These are phyloP conservation scores for Emericellopsis atlantica DNA, from an alignment of 2,329 filamentous ascomycete genomes.

Conservation along the genomic window DNA sequence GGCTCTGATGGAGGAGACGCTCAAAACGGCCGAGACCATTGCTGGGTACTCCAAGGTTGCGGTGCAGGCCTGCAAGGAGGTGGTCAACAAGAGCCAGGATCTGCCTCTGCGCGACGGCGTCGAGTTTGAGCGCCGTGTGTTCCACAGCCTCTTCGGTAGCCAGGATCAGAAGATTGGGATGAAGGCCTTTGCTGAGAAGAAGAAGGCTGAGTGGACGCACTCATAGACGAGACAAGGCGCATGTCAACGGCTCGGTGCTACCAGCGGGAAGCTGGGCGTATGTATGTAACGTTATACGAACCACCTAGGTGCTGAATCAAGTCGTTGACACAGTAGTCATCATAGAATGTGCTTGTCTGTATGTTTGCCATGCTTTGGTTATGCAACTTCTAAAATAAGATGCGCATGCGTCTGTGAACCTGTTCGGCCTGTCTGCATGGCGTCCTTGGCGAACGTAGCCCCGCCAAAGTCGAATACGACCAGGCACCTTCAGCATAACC, in stretches of 20 bases:
- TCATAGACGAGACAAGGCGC: conserved; percentile 35
- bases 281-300: not conserved
- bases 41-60: conserved; percentile 79
- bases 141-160: conserved; percentile 87
- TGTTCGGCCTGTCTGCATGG: not conserved
- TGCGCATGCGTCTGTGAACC: too few relatives aligned
- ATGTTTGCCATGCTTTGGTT: too few relatives aligned
- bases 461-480: not conserved
- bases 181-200: conserved; percentile 91
- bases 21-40: conserved; percentile 81
- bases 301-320: too few relatives aligned
- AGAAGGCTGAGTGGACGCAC: conserved; percentile 82
- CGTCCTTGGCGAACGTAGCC: not conserved
- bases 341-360: too few relatives aligned
- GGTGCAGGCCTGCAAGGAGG: conserved; percentile 84
- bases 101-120: conserved; percentile 77
- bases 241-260: too few relatives aligned
- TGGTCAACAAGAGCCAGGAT: conserved; percentile 99
- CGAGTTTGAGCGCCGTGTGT: conserved; percentile 86
- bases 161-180: conserved; percentile 96
- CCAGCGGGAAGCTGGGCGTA: not conserved
- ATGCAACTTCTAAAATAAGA: too few relatives aligned
- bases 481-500: not conserved
- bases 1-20: conserved; percentile 65
- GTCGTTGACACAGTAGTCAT: too few relatives aligned